Evolutionary conservation across 2,329 filamentous ascomycete species (phyloP).

Genomic region (Didymella glomerata): DNA sequence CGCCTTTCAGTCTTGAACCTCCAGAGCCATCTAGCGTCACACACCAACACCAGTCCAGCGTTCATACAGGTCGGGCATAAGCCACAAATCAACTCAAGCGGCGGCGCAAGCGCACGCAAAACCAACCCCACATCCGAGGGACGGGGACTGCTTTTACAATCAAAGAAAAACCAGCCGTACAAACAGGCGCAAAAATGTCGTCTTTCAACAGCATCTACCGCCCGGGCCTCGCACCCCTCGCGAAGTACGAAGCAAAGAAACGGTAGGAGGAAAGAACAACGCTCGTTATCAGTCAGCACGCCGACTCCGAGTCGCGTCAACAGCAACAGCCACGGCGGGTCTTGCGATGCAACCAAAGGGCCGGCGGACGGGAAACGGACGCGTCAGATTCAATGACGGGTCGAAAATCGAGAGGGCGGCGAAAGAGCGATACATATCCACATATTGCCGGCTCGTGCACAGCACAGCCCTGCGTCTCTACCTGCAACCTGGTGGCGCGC

Average conservation of each 20-base stretch:
- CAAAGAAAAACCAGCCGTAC: conserved; percentile 37
- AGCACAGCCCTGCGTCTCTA: conserved; percentile 33
- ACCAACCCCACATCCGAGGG: conserved; percentile 53
- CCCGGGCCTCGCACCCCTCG: conserved; percentile 19
- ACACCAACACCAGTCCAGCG: conserved; percentile 15
- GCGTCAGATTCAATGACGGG: too few relatives aligned
- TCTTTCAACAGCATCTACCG: conserved; percentile 40
- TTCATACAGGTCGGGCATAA: conserved; percentile 40
- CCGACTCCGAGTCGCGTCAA: conserved; percentile 37
- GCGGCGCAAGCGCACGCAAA: conserved; percentile 45
- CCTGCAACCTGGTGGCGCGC: conserved; percentile 39
- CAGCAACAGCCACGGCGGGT: conserved; percentile 49
- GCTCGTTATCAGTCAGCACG: conserved; percentile 55
- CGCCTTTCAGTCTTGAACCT: conserved; percentile 4
- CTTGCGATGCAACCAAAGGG: conserved; percentile 48
- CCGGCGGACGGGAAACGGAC: conserved; percentile 41
- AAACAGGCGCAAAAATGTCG: conserved; percentile 50
- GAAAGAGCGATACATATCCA: conserved; percentile 56
- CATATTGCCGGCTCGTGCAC: conserved; percentile 53
- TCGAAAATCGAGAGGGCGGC: conserved; percentile 32
- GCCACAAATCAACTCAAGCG: conserved; percentile 46
- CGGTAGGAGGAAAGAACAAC: conserved; percentile 50
- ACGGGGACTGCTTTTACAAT: conserved; percentile 49
- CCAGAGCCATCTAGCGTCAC: conserved; percentile 26
- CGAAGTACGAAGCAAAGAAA: conserved; percentile 2